A percentile compares a stretch with the other conserved stretches of the same genome.
Evolutionary conservation across 2,329 filamentous ascomycete species (phyloP).

Genomic region (Nothophaeocryptopus gaeumannii): DNA sequence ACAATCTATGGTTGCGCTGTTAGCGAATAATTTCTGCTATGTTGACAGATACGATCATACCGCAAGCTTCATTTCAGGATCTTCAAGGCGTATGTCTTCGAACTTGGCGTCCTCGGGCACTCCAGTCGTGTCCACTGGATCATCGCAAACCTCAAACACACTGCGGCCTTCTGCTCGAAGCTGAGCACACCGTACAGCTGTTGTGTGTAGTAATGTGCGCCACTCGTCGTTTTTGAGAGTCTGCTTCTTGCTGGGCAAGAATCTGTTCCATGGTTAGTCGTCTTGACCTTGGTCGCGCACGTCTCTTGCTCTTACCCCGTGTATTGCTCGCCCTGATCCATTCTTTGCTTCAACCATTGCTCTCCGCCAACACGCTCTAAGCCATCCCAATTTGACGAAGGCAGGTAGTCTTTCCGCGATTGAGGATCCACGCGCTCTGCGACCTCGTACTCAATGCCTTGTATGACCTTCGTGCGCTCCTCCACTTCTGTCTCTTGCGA

Average conservation of each 20-base stretch:
- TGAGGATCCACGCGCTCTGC: slow-evolving; percentile 26
- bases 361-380: slow-evolving; percentile 55
- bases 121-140: background rate
- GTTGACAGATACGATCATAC: slow-evolving; percentile 46
- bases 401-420: slow-evolving; percentile 40
- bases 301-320: slow-evolving; percentile 30
- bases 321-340: slow-evolving; percentile 38
- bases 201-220: slow-evolving; percentile 50
- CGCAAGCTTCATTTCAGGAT: slow-evolving; percentile 66
- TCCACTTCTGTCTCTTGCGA: background rate
- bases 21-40: slow-evolving; percentile 9
- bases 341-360: slow-evolving; percentile 39
- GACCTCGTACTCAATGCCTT: slow-evolving; percentile 25
- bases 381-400: slow-evolving; percentile 51
- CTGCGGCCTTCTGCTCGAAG: slow-evolving; percentile 44
- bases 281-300: background rate
- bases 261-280: slow-evolving; percentile 28
- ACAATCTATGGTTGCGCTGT: slow-evolving; percentile 58
- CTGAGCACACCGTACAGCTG: slow-evolving; percentile 56
- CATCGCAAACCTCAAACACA: slow-evolving; percentile 47
- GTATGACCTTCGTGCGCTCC: background rate
- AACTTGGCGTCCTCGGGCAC: slow-evolving; percentile 1
- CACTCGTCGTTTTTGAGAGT: slow-evolving; percentile 37
- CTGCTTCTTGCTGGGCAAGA: slow-evolving; percentile 39
- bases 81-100: slow-evolving; percentile 39